A percentile compares a stretch with the other conserved stretches of the same genome.
These are phyloP conservation scores for Wallacemonas rigidus DNA, from an alignment of 208 protist genomes.

Conservation along the genomic window DNA sequence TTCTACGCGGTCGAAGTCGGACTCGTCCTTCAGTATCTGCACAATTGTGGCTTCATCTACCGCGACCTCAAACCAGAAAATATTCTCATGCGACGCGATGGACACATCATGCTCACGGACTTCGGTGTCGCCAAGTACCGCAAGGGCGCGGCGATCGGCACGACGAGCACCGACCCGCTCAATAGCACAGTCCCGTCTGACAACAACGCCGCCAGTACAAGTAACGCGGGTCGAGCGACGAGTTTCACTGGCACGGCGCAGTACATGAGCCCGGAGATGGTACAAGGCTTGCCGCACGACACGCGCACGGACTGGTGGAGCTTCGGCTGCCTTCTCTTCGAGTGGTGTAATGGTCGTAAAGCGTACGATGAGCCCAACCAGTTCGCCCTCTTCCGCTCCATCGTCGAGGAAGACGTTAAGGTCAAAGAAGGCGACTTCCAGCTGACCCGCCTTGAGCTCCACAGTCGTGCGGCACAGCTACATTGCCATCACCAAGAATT, in stretches of 20 bases:
- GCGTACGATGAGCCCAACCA: slow-evolving; percentile 73
- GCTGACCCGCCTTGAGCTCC: slow-evolving; percentile 70
- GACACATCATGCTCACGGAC: slow-evolving; percentile 94
- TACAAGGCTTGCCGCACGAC: slow-evolving; percentile 84
- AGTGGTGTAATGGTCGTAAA: slow-evolving; percentile 92
- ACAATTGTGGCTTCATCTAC: slow-evolving; percentile 88
- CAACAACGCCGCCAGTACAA: slow-evolving; percentile 14
- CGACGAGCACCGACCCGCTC: neutral
- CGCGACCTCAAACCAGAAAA: slow-evolving; percentile 96
- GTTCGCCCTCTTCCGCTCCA: slow-evolving; percentile 64
- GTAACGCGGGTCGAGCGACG: slow-evolving; percentile 27
- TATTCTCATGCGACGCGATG: slow-evolving; percentile 88
- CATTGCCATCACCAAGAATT: slow-evolving; percentile 55
- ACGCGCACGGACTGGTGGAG: slow-evolving; percentile 96
- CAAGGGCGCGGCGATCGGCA: slow-evolving; percentile 43
- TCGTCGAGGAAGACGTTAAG: slow-evolving; percentile 75
- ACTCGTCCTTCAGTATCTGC: slow-evolving; percentile 89
- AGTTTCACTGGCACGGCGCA: slow-evolving; percentile 95
- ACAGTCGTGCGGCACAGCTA: slow-evolving; percentile 68
- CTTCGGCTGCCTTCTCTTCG: slow-evolving; percentile 94
- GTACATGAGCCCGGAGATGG: slow-evolving; percentile 95
- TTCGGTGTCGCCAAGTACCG: slow-evolving; percentile 95
- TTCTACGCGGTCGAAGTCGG: slow-evolving; percentile 92
- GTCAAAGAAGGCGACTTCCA: slow-evolving; percentile 64
- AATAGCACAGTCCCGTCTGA: neutral